Conservation (phyloP, 495 filamentous ascomycete genomes). For the Copromyces sp. region DNA sequence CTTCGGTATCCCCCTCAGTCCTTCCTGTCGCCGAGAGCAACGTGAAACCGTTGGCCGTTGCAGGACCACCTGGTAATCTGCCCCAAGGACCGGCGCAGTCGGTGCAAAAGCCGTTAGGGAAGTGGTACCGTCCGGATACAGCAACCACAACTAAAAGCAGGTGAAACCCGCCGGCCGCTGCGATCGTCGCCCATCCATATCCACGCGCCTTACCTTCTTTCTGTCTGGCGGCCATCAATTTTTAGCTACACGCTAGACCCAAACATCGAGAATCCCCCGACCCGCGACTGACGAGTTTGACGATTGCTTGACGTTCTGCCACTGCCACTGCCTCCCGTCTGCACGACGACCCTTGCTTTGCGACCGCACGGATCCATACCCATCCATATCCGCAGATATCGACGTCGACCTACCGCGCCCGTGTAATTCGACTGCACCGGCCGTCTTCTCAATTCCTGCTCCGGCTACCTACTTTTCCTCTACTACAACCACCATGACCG, state of each 20-base stretch:
- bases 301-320: neutral
- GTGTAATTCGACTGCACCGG: neutral
- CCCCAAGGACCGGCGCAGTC: neutral
- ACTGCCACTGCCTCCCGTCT: no score
- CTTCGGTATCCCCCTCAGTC: neutral
- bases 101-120: neutral
- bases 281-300: neutral
- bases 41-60: neutral
- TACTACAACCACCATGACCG: conserved; percentile 55
- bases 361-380: neutral
- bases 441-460: neutral
- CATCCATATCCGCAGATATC: neutral
- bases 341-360: neutral
- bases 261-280: neutral
- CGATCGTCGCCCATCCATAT: neutral
- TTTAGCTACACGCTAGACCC: neutral
- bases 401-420: neutral
- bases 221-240: neutral
- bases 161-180: neutral
- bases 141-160: neutral
- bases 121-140: neutral
- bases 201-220: neutral
- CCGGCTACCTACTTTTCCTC: neutral
- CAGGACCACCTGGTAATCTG: neutral
- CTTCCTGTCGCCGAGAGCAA: neutral